These are phyloP conservation scores for Xylaria venustula DNA, from an alignment of 495 filamentous ascomycete genomes.

Conservation along the genomic window DNA sequence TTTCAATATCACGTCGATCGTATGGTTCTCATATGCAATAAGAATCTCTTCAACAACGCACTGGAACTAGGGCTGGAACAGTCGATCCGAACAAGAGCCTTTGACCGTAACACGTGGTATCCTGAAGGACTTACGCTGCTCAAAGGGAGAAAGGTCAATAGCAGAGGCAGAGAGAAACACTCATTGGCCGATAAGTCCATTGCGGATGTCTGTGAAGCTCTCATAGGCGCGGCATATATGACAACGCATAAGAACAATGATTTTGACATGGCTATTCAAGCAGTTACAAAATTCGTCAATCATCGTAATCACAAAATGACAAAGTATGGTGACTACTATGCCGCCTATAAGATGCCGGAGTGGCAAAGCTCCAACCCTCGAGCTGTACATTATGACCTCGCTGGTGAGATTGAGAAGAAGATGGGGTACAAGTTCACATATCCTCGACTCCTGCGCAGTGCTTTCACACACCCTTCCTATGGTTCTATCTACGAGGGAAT, in stretches of 20 bases:
- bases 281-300: slow-evolving; percentile 74
- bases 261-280: slow-evolving; percentile 79
- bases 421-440: slow-evolving; percentile 80
- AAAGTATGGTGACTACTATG: slow-evolving; percentile 69
- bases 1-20: slow-evolving; percentile 86
- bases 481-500: slow-evolving; percentile 66
- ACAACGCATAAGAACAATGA: slow-evolving; percentile 54
- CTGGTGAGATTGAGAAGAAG: slow-evolving; percentile 59
- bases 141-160: slow-evolving; percentile 40
- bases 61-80: slow-evolving; percentile 65
- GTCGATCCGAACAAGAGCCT: slow-evolving; percentile 78
- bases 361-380: slow-evolving; percentile 65
- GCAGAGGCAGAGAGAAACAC: slow-evolving; percentile 49
- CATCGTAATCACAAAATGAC: slow-evolving; percentile 65
- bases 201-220: slow-evolving; percentile 94
- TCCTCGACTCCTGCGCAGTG: slow-evolving; percentile 74
- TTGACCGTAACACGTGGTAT: slow-evolving; percentile 80
- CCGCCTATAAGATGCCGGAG: slow-evolving; percentile 65
- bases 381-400: slow-evolving; percentile 65
- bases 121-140: slow-evolving; percentile 66
- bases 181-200: slow-evolving; percentile 82
- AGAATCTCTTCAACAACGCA: slow-evolving; percentile 79
- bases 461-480: slow-evolving; percentile 87
- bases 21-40: slow-evolving; percentile 91
- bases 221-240: slow-evolving; percentile 87